A percentile compares a stretch with the other conserved stretches of the same genome.
These are phyloP conservation scores for Alternaria ethzedia DNA, from an alignment of 2,329 filamentous ascomycete genomes.

Conservation along the genomic window DNA sequence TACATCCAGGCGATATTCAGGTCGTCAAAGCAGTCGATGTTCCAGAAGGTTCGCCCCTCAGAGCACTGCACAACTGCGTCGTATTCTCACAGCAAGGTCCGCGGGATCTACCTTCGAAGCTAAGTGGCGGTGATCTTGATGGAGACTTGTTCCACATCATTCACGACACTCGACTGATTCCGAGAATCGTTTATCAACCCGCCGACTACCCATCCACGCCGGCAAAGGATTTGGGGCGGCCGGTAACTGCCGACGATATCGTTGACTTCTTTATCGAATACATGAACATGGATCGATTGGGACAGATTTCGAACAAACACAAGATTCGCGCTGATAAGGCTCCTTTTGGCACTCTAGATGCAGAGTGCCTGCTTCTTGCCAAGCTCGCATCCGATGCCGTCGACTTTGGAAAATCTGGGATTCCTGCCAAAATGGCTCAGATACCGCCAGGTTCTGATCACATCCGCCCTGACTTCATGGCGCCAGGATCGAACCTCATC, in stretches of 20 bases:
- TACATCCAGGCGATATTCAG: constrained; percentile 84
- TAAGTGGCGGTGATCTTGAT: constrained; percentile 83
- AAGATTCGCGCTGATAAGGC: constrained; percentile 50
- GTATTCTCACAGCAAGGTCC: constrained; percentile 75
- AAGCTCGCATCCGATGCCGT: constrained; percentile 46
- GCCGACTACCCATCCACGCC: constrained; percentile 72
- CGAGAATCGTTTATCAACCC: constrained; percentile 56
- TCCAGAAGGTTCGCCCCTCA: constrained; percentile 66
- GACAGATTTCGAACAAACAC: constrained; percentile 51
- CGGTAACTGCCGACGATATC: constrained; percentile 71
- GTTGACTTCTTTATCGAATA: constrained; percentile 75
- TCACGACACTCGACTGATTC: constrained; percentile 66
- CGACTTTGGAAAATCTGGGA: constrained; percentile 40
- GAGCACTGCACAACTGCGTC: constrained; percentile 72
- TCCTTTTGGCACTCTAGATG: constrained; percentile 32
- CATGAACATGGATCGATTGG: constrained; percentile 53
- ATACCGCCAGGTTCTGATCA: constrained; percentile 25
- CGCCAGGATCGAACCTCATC: constrained; percentile 49
- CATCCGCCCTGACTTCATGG: constrained; percentile 61
- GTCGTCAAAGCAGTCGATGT: constrained; percentile 65
- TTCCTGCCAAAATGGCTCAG: constrained; percentile 17
- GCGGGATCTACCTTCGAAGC: constrained; percentile 77
- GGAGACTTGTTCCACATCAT: constrained; percentile 84
- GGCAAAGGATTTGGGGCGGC: constrained; percentile 65
- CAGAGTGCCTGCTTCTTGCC: constrained; percentile 48